Evolutionary conservation across 495 filamentous ascomycete genomes (phyloP).

Genomic region (Daldinia bambusicola): DNA sequence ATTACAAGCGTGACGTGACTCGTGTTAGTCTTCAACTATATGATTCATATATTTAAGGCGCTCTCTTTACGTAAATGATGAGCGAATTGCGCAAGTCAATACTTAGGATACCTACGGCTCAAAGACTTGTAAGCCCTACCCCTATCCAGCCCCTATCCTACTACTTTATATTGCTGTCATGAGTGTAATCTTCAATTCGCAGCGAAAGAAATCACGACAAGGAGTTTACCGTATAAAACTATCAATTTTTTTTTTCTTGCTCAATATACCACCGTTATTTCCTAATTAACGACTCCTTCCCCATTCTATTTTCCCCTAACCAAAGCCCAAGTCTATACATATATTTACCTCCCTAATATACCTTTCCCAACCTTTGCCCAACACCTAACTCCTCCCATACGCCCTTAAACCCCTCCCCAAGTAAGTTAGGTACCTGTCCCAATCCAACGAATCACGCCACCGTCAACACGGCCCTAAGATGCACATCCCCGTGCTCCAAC

Average conservation of each 20-base stretch:
- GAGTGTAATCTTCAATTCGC: not conserved
- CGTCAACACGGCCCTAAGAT: conserved; percentile 64
- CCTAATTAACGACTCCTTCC: not conserved
- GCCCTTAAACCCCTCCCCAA: not conserved
- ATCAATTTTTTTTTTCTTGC: not conserved
- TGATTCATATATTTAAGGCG: too few species aligned
- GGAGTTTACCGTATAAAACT: not conserved
- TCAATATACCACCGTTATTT: not conserved
- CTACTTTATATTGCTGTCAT: not conserved
- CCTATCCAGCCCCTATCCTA: not conserved
- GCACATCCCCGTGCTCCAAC: conserved; percentile 65
- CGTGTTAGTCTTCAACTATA: too few species aligned
- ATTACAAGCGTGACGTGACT: too few species aligned
- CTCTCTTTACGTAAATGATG: too few species aligned
- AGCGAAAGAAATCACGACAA: not conserved
- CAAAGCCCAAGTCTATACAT: not conserved
- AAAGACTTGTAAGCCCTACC: not conserved
- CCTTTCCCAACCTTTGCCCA: too few species aligned
- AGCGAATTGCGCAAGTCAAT: too few species aligned
- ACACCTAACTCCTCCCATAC: not conserved
- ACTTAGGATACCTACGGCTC: too few species aligned
- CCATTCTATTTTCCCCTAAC: not conserved
- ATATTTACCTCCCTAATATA: not conserved
- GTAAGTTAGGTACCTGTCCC: not conserved
- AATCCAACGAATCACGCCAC: conserved; percentile 10